Conservation (phyloP, 345 rosid genomes). For the Heritiera fomes region DNA sequence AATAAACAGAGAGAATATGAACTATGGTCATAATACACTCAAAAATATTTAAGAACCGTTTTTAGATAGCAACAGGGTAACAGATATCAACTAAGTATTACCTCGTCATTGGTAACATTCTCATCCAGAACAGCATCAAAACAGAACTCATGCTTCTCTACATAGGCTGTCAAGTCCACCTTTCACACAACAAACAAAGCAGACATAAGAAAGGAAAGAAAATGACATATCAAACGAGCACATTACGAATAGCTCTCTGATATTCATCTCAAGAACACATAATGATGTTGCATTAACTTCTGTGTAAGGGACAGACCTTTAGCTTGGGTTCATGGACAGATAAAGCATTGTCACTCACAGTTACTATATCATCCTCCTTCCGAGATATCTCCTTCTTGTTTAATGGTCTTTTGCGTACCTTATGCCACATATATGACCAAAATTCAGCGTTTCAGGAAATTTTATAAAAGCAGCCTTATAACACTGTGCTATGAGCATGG, state of each 20-base stretch:
- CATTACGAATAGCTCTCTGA: background rate
- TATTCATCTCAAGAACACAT: conserved; percentile 1
- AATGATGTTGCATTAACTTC: conserved; percentile 2
- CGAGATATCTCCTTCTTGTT: conserved; percentile 82
- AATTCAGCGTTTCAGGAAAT: conserved; percentile 11
- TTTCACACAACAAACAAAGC: conserved; percentile 42
- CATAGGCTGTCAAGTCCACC: conserved; percentile 99
- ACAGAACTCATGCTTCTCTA: conserved; percentile 97
- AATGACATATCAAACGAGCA: background rate
- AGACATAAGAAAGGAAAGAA: conserved; percentile 7
- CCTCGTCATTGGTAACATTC: conserved; percentile 85
- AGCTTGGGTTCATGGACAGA: conserved; percentile 90
- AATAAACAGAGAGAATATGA: background rate
- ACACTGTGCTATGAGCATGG: background rate
- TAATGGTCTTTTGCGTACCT: conserved; percentile 96
- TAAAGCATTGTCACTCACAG: conserved; percentile 66
- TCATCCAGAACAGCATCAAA: conserved; percentile 97
- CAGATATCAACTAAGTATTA: conserved; percentile 27
- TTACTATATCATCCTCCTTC: conserved; percentile 90
- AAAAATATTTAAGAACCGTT: background rate
- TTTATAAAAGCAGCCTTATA: background rate
- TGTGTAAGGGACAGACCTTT: conserved; percentile 57
- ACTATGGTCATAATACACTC: background rate
- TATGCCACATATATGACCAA: conserved; percentile 14
- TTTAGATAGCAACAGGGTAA: conserved; percentile 1